Base-by-base conservation (phyloP, 495 filamentous ascomycete species). In the Thermothielavioides terrestris region DNA sequence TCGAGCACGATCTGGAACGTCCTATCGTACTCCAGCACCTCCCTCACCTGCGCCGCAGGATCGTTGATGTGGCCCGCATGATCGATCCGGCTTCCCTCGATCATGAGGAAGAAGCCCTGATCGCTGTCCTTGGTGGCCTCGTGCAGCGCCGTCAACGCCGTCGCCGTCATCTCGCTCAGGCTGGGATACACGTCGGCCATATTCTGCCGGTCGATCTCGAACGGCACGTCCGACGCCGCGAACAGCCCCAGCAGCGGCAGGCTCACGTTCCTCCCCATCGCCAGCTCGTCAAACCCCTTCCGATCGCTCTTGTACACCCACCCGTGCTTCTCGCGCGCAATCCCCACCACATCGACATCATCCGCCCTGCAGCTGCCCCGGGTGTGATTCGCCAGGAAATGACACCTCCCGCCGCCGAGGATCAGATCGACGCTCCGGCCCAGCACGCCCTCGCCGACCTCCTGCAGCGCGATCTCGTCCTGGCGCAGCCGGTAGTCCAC, bases 21-120 rank as follows among this genome's bases (percentile, higher is more conserved):
- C 61, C 78, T 82, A 70, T 97, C 92, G 54, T 95, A 97, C 31
- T 85, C 90, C 6, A 96, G 70, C 1, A 97, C 89, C 60, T 98
- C 92, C 49, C 91, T 81, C 8, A 97, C 92, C 62, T 97, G 94
- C 0, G 94, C 89, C 10, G 85, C 90, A 1, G 92, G 92, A 61
- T 98, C 92, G 57, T 98, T 98, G 45, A 79, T 81, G 59, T 98
- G 92, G 11, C 89, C 94, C 2, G 92, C 90, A 64, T 98, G 94
- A 55, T 98, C 92, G 55, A 98, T 97, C 27, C 94, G 77, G 56
- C 85, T 90, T 5, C 92, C 92, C 65, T 98, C 92, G 50, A 98
- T 91, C 91, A 98, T 94, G 50, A 98, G 65, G 71, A 98, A 97
- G 75, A 98, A 98, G 1, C 92, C 92, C 65, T 95, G 79, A 21